These are phyloP conservation scores for Ceratocystis ficicola DNA, from an alignment of 2,329 filamentous ascomycete genomes.

Conservation along the genomic window DNA sequence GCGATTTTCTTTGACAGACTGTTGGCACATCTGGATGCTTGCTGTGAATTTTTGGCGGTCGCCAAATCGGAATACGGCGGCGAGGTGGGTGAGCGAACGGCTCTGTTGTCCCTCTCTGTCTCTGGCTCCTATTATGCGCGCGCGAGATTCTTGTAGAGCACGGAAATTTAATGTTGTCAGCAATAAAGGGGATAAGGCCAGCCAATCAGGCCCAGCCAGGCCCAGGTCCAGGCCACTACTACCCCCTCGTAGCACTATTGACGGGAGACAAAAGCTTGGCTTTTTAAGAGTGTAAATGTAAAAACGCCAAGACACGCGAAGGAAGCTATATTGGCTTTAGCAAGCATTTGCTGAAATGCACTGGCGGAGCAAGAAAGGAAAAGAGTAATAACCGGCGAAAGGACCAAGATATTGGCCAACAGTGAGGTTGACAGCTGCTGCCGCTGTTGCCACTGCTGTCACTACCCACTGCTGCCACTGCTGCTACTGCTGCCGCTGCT, in stretches of 20 bases:
- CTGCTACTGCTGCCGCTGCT: neutral
- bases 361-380: neutral
- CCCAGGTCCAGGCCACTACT: no score
- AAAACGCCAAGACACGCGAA: neutral
- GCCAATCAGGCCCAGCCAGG: neutral
- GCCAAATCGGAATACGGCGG: no score
- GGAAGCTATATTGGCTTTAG: neutral
- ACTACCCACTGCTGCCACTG: neutral
- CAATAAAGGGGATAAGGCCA: neutral
- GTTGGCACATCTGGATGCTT: no score
- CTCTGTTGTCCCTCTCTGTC: no score
- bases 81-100: no score
- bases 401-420: no score
- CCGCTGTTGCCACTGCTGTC: neutral
- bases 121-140: neutral
- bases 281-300: neutral
- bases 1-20: no score
- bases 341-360: no score
- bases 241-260: neutral
- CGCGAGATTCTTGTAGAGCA: neutral
- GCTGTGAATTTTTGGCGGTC: no score
- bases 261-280: slow-evolving; percentile 4
- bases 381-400: no score
- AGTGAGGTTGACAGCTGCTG: no score
- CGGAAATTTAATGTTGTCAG: neutral